Evolutionary conservation across 805 yeast species (phyloP).

Genomic region (Vanderwaltozyma yarrowii): DNA sequence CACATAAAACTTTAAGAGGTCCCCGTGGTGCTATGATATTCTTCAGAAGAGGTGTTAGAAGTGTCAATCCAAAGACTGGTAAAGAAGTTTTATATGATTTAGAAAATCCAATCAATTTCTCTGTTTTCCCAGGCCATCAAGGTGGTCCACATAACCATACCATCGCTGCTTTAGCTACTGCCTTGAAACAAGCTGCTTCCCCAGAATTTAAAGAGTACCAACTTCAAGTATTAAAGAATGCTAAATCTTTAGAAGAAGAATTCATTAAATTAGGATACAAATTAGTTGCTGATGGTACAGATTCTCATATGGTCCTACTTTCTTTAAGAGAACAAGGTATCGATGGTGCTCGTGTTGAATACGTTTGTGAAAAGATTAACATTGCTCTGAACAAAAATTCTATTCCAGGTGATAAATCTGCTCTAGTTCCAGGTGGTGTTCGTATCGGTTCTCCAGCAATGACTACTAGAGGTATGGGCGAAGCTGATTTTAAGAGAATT

Average conservation of each 20-base stretch:
- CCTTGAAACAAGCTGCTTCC: conserved; percentile 84
- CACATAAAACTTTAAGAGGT: conserved; percentile 97
- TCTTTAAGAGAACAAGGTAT: conserved; percentile 80
- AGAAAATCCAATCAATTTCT: conserved; percentile 91
- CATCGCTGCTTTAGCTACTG: conserved; percentile 93
- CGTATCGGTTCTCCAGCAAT: conserved; percentile 98
- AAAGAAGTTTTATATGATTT: conserved; percentile 84
- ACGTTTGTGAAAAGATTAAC: conserved; percentile 87
- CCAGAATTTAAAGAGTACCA: conserved; percentile 92
- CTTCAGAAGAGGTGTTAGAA: conserved; percentile 92
- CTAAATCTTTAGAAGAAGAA: conserved; percentile 68
- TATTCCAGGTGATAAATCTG: conserved; percentile 95
- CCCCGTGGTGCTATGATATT: conserved; percentile 99
- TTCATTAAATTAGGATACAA: conserved; percentile 66
- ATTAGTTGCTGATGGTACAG: conserved; percentile 91
- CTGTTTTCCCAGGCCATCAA: conserved; percentile 99
- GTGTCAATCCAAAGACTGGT: conserved; percentile 79
- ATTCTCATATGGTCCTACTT: conserved; percentile 91
- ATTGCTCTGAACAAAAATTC: conserved; percentile 97
- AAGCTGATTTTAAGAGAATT: conserved; percentile 72
- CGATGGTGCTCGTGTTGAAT: conserved; percentile 96
- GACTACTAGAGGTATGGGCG: conserved; percentile 94
- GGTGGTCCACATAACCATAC: conserved; percentile 99
- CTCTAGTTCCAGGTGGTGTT: conserved; percentile 93
- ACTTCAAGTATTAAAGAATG: conserved; percentile 77